phyloP scores from a whole-genome alignment of 192 early-diverging fungal species.

The Gorgonomyces haynaldii region DNA sequence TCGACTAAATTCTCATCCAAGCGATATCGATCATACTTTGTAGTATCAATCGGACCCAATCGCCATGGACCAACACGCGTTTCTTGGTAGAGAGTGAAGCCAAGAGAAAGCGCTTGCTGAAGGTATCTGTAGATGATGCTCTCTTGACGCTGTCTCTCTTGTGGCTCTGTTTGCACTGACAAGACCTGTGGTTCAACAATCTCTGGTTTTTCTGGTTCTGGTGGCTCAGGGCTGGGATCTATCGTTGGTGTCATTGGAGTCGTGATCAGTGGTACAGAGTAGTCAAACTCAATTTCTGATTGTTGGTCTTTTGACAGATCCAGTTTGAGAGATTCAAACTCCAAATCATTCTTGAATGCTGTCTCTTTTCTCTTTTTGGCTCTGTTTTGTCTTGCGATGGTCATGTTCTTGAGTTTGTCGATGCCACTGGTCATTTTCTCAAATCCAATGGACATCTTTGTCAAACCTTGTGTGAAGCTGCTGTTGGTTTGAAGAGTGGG shows the following conservation, averaged over 20 bases:
- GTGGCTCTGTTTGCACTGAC: not conserved
- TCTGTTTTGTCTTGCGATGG: not conserved
- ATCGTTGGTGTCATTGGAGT: no score
- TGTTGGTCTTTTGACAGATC: no score
- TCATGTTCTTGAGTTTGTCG: constrained; percentile 9
- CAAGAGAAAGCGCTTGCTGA: not conserved
- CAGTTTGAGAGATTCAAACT: not conserved
- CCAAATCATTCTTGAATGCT: not conserved
- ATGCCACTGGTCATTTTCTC: constrained; percentile 6
- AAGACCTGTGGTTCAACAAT: not conserved
- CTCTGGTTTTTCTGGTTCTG: not conserved
- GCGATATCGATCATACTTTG: constrained; percentile 7
- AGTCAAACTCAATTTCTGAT: no score
- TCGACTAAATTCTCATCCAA: constrained; percentile 22
- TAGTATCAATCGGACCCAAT: constrained; percentile 19
- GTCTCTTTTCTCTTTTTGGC: not conserved
- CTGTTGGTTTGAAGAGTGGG: not conserved
- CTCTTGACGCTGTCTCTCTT: not conserved
- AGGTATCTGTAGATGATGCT: not conserved
- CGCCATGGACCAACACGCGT: constrained; percentile 8
- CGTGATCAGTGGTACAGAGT: no score
- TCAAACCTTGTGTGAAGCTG: constrained; percentile 7
- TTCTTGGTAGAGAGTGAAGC: not conserved
- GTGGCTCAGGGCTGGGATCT: no score
- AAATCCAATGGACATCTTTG: constrained; percentile 7